These are phyloP conservation scores for Protomyces macrosporus DNA, from an alignment of 1,139 yeast species.

Conservation along the genomic window DNA sequence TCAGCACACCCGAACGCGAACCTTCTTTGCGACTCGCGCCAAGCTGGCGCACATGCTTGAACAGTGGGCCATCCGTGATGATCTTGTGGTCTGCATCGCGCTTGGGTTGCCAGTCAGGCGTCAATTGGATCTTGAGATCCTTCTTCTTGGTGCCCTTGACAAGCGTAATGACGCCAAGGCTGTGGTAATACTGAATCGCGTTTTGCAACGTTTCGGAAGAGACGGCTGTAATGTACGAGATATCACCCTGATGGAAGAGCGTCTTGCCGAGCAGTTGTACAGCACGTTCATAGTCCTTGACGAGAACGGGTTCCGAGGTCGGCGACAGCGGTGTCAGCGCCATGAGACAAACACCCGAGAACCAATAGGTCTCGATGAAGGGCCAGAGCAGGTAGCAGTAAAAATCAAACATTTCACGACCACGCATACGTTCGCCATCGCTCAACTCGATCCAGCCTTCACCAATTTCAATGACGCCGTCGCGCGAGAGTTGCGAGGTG, in stretches of 20 bases:
- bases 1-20: neutral
- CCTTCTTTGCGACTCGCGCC: conserved; percentile 33
- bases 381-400: conserved; percentile 46
- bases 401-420: conserved; percentile 42
- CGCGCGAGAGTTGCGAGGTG: conserved; percentile 36
- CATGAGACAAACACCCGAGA: conserved; percentile 41
- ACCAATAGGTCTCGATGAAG: conserved; percentile 46
- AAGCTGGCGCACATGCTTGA: conserved; percentile 33
- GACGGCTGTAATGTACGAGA: conserved; percentile 44
- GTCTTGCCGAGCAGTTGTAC: conserved; percentile 44
- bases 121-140: conserved; percentile 30
- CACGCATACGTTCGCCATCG: conserved; percentile 37
- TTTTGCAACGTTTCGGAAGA: conserved; percentile 43
- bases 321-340: conserved; percentile 37
- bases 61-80: conserved; percentile 30
- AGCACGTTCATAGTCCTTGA: conserved; percentile 37
- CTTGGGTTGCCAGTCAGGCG: conserved; percentile 33
- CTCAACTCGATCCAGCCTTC: conserved; percentile 36
- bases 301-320: conserved; percentile 34
- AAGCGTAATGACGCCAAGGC: conserved; percentile 38
- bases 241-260: conserved; percentile 43
- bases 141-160: conserved; percentile 31
- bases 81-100: conserved; percentile 26
- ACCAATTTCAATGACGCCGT: conserved; percentile 35
- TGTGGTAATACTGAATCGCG: conserved; percentile 39